phyloP scores from a whole-genome alignment of 2,329 filamentous ascomycete genomes.

The Pseudogymnoascus sp. region DNA sequence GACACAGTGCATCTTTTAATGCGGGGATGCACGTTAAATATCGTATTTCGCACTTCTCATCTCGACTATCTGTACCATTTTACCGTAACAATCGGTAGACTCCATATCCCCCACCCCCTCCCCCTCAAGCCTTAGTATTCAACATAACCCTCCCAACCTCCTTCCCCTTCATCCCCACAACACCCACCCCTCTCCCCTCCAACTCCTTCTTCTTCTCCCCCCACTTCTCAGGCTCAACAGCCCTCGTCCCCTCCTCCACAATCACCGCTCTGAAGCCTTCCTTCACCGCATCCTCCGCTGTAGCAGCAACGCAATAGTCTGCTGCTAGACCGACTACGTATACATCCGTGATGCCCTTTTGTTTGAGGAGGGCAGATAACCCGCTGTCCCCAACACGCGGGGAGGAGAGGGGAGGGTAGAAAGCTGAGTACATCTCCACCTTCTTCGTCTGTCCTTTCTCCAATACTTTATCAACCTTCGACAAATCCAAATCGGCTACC shows the following conservation, averaged over 20 bases:
- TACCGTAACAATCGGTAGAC: no score
- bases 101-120: slow-evolving; percentile 1
- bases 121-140: slow-evolving; percentile 6
- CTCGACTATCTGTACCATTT: no score
- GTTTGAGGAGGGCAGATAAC: slow-evolving; percentile 49
- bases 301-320: slow-evolving; percentile 81
- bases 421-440: slow-evolving; percentile 92
- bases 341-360: slow-evolving; percentile 60
- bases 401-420: slow-evolving; percentile 67
- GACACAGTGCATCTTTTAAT: no score
- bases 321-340: slow-evolving; percentile 79
- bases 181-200: slow-evolving; percentile 46
- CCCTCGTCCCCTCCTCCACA: slow-evolving; percentile 66
- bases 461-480: slow-evolving; percentile 54
- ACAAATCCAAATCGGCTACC: slow-evolving; percentile 57
- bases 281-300: slow-evolving; percentile 66
- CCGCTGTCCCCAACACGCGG: slow-evolving; percentile 54
- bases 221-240: slow-evolving; percentile 59
- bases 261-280: slow-evolving; percentile 72
- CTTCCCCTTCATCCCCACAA: slow-evolving; percentile 49
- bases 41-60: no score
- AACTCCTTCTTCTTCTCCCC: slow-evolving; percentile 39
- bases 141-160: slow-evolving; percentile 43
- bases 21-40: no score
- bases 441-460: slow-evolving; percentile 63